These are phyloP conservation scores for Schwanniomyces pseudopolymorphus DNA, from an alignment of 805 yeast genomes.

Conservation along the genomic window DNA sequence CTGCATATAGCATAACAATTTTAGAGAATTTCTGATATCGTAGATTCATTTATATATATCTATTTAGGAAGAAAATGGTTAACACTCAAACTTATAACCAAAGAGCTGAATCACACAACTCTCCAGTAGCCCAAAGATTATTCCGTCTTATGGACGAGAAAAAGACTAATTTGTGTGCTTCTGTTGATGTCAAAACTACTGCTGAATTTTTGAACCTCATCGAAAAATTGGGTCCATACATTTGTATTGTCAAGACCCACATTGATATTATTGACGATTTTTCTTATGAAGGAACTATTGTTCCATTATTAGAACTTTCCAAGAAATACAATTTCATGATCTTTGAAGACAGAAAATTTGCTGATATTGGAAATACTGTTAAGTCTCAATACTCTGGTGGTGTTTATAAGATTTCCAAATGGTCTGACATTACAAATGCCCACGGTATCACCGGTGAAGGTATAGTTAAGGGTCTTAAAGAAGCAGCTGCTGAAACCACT, in stretches of 20 bases:
- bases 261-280: conserved; percentile 92
- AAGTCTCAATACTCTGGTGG: conserved; percentile 93
- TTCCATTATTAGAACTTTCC: conserved; percentile 70
- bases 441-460: conserved; percentile 97
- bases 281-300: conserved; percentile 72
- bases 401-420: conserved; percentile 79
- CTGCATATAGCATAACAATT: not conserved
- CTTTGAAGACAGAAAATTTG: conserved; percentile 97
- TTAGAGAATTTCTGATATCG: not conserved
- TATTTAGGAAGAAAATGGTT: conserved; percentile 14
- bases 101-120: conserved; percentile 69
- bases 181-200: conserved; percentile 85
- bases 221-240: conserved; percentile 85
- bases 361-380: conserved; percentile 97
- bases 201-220: conserved; percentile 67
- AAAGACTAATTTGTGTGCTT: conserved; percentile 89
- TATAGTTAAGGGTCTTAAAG: conserved; percentile 82
- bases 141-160: conserved; percentile 74
- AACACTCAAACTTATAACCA: conserved; percentile 49
- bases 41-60: not conserved
- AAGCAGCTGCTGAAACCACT: conserved; percentile 72
- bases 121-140: conserved; percentile 78
- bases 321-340: conserved; percentile 84
- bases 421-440: conserved; percentile 98
- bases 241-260: conserved; percentile 91